Percentiles rank a stretch among this genome's conserved stretches.
Conservation (phyloP, 208 protist genomes). For the Trichomonas gallinae region DNA sequence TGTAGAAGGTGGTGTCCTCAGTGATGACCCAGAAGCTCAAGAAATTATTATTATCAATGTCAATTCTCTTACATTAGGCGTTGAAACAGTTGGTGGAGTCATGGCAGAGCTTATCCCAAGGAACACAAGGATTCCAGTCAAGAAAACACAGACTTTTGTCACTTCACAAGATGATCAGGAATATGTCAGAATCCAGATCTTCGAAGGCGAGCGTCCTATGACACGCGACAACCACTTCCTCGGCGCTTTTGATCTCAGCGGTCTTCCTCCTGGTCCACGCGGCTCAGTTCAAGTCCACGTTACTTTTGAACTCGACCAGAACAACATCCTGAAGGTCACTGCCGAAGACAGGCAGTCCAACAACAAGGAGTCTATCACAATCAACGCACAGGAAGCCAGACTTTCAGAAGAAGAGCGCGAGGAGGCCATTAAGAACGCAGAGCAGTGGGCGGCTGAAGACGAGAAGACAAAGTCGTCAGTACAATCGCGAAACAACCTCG, state of each 20-base stretch:
- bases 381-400: background rate
- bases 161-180: constrained; percentile 89
- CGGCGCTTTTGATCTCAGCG: constrained; percentile 73
- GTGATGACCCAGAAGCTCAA: constrained; percentile 63
- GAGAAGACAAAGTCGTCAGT: background rate
- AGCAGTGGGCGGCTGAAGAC: background rate
- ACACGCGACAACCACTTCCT: constrained; percentile 95
- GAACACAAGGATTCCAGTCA: constrained; percentile 51
- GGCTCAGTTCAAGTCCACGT: constrained; percentile 73
- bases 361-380: background rate
- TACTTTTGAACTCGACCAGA: constrained; percentile 91
- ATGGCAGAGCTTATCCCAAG: constrained; percentile 71
- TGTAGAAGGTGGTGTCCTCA: constrained; percentile 79
- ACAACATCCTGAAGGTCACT: no score
- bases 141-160: constrained; percentile 66
- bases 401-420: background rate
- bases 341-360: constrained; percentile 60
- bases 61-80: no score
- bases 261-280: constrained; percentile 56
- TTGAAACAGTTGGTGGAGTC: constrained; percentile 57
- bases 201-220: constrained; percentile 87
- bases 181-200: constrained; percentile 92
- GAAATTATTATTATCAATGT: constrained; percentile 41
- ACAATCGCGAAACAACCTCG: background rate
- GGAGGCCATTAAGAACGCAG: background rate